A percentile compares a stretch with the other conserved stretches of the same genome.
Conservation (phyloP, 2,329 filamentous ascomycete genomes). For the Hawksworthiomyces lignivorus region DNA sequence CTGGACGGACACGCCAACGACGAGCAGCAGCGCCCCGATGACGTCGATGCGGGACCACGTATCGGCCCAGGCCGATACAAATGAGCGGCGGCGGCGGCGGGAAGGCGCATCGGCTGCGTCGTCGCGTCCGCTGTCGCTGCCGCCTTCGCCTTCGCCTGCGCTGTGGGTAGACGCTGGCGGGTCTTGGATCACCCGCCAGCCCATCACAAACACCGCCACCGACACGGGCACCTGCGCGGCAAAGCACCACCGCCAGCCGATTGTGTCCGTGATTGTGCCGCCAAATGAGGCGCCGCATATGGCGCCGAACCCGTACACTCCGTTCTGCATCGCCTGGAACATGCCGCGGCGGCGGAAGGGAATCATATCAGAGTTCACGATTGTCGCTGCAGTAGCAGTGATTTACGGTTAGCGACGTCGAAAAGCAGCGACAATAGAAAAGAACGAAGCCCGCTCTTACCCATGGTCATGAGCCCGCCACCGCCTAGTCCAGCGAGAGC, state of each 20-base stretch:
- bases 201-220: slow-evolving; percentile 34
- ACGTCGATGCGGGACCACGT: slow-evolving; percentile 52
- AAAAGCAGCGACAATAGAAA: no score
- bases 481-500: slow-evolving; percentile 51
- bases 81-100: background rate
- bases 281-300: slow-evolving; percentile 62
- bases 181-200: background rate
- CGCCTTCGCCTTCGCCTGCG: slow-evolving; percentile 11
- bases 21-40: slow-evolving; percentile 46
- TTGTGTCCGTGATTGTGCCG: slow-evolving; percentile 55
- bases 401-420: no score
- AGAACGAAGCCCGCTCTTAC: background rate
- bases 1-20: slow-evolving; percentile 50
- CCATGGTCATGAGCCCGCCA: slow-evolving; percentile 65
- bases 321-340: slow-evolving; percentile 67
- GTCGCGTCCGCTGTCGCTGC: no score
- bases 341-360: slow-evolving; percentile 61
- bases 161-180: background rate
- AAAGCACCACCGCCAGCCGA: slow-evolving; percentile 65
- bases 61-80: no score
- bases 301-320: slow-evolving; percentile 61
- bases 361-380: slow-evolving; percentile 64
- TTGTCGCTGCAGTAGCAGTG: no score
- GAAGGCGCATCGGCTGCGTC: no score
- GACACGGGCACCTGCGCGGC: slow-evolving; percentile 54